Percentiles rank a stretch among this genome's conserved stretches.
Conservation (phyloP, 2,329 filamentous ascomycete species). For the Trichophyton verrucosum region DNA sequence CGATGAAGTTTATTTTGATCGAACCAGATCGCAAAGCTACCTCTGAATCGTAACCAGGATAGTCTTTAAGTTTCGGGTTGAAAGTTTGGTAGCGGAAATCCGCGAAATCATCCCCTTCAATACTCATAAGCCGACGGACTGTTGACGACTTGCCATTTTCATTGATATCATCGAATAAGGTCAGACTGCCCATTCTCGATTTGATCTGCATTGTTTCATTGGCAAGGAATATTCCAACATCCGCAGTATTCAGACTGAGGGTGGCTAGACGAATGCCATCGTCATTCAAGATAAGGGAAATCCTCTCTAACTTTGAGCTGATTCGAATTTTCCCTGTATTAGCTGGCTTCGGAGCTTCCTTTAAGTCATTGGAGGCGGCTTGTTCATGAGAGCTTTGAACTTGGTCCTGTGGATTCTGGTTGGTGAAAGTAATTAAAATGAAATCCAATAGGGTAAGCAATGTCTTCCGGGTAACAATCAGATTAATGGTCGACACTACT, state of each 20-base stretch:
- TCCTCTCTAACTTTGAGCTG: conserved; percentile 85
- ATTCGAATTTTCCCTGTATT: conserved; percentile 70
- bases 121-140: conserved; percentile 77
- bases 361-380: conserved; percentile 20
- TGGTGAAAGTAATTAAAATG: conserved; percentile 80
- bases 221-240: conserved; percentile 77
- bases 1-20: conserved; percentile 91
- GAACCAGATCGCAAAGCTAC: conserved; percentile 85
- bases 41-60: conserved; percentile 90
- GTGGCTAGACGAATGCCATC: conserved; percentile 92
- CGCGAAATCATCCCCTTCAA: conserved; percentile 87
- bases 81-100: conserved; percentile 98
- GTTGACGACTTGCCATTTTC: conserved; percentile 73
- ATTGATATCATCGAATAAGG: conserved; percentile 85
- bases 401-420: conserved; percentile 40
- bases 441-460: conserved; percentile 89
- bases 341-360: conserved; percentile 21
- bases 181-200: conserved; percentile 75
- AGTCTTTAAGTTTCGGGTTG: conserved; percentile 59
- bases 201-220: conserved; percentile 79
- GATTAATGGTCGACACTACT: conserved; percentile 85
- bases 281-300: conserved; percentile 89
- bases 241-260: conserved; percentile 79
- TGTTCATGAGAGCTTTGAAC: conserved; percentile 16
- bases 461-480: conserved; percentile 87